Conservation (phyloP, 1,139 yeast species). For the Debaryomycetaceae sp. region DNA sequence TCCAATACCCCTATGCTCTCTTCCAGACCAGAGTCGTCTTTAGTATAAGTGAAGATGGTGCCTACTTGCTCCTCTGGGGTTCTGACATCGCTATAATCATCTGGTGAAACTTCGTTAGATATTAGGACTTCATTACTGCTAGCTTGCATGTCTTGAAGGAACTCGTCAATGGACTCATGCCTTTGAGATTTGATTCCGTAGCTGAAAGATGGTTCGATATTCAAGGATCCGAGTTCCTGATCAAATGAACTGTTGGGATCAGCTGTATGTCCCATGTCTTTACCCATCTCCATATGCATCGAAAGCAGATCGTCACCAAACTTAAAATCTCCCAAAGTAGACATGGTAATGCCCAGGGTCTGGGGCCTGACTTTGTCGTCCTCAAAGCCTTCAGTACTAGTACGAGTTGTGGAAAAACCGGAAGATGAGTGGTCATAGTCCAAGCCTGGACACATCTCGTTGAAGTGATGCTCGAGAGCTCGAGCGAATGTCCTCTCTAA, state of each 20-base stretch:
- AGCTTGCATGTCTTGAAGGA: background rate
- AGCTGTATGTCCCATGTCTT: background rate
- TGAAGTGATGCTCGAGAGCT: background rate
- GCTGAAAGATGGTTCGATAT: background rate
- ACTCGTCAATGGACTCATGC: background rate
- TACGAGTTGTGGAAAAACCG: background rate
- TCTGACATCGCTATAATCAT: background rate
- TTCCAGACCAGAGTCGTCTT: conserved; percentile 2
- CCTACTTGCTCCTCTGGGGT: background rate
- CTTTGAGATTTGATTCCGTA: background rate
- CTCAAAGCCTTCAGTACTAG: background rate
- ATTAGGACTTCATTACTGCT: background rate
- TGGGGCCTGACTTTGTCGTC: background rate
- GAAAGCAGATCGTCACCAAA: background rate
- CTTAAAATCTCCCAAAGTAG: background rate
- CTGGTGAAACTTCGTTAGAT: background rate
- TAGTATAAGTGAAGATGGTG: conserved; percentile 1
- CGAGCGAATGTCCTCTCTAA: background rate
- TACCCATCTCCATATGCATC: background rate
- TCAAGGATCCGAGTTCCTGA: background rate
- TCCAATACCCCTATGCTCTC: conserved; percentile 5
- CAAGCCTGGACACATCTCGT: background rate
- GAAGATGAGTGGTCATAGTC: background rate
- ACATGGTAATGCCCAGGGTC: background rate
- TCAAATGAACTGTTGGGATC: background rate